phyloP scores from a whole-genome alignment of 129 eudicot genomes.

The Tagetes erecta region DNA sequence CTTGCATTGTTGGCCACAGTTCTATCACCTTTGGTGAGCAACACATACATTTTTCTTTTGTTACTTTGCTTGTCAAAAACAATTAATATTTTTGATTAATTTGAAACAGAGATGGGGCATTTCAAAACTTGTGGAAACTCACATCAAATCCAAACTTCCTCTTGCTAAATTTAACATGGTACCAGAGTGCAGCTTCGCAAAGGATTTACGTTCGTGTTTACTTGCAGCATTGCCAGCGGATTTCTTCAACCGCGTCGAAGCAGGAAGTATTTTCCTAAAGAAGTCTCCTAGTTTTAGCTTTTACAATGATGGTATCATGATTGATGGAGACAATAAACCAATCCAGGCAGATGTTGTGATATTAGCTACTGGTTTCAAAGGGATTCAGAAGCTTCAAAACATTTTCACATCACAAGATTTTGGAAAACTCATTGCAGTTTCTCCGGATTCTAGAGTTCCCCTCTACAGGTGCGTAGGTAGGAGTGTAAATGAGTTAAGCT shows the following conservation, averaged over 20 bases:
- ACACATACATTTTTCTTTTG: too few relatives aligned
- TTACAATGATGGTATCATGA: slow-evolving; percentile 50
- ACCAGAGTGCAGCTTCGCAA: slow-evolving; percentile 51
- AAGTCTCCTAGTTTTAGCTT: slow-evolving; percentile 43
- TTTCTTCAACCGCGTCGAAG: slow-evolving; percentile 52
- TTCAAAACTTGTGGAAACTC: slow-evolving; percentile 59
- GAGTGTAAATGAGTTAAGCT: too few relatives aligned
- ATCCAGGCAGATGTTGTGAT: slow-evolving; percentile 55
- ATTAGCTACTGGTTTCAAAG: slow-evolving; percentile 71
- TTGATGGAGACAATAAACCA: slow-evolving; percentile 39
- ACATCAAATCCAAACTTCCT: slow-evolving; percentile 40
- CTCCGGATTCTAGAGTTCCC: slow-evolving; percentile 42
- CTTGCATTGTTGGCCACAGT: slow-evolving; percentile 48
- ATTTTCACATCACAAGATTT: slow-evolving; percentile 49
- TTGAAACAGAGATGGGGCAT: slow-evolving; percentile 60
- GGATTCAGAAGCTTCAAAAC: slow-evolving; percentile 54
- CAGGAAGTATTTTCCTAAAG: slow-evolving; percentile 51
- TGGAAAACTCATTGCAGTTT: slow-evolving; percentile 37
- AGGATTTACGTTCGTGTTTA: slow-evolving; percentile 46
- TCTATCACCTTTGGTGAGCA: slow-evolving; percentile 58
- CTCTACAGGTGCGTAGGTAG: slow-evolving; percentile 52
- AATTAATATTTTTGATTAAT: background rate
- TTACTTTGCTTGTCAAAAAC: background rate
- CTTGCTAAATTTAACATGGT: slow-evolving; percentile 51
- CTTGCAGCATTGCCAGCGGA: slow-evolving; percentile 33